These are phyloP conservation scores for Fusarium drepaniforme DNA, from an alignment of 2,329 filamentous ascomycete genomes.

Conservation along the genomic window DNA sequence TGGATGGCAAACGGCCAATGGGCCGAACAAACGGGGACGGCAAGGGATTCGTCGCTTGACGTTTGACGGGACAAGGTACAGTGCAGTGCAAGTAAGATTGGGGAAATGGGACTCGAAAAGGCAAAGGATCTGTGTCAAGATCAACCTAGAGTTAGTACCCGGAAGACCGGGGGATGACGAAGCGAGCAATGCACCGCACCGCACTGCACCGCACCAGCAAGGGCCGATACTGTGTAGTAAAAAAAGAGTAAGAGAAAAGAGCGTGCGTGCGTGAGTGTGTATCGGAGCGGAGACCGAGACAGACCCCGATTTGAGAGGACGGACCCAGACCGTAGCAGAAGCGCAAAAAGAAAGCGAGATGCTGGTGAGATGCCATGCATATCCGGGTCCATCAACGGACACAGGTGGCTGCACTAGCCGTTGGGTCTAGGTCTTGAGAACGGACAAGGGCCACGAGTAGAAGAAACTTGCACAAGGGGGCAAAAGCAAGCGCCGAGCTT, in stretches of 20 bases:
- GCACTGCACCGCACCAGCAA: conserved; percentile 7
- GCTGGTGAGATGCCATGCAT: conserved; percentile 48
- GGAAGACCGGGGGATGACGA: conserved; percentile 33
- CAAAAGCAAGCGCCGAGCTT: conserved; percentile 23
- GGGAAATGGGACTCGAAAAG: conserved; percentile 35
- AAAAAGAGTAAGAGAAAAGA: conserved; percentile 23
- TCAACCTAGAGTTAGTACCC: conserved; percentile 25
- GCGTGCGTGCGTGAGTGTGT: conserved; percentile 24
- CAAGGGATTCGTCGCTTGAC: conserved; percentile 12
- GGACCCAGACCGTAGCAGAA: conserved; percentile 35
- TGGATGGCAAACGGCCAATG: conserved; percentile 25
- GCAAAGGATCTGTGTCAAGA: conserved; percentile 40
- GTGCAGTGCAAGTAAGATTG: conserved; percentile 20
- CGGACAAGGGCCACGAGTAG: conserved; percentile 35
- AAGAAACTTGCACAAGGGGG: conserved; percentile 37
- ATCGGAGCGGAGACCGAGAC: conserved; percentile 36
- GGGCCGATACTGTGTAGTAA: background rate
- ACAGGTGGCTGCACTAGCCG: conserved; percentile 49
- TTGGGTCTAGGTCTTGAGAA: conserved; percentile 37
- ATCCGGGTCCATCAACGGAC: conserved; percentile 44
- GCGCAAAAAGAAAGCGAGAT: conserved; percentile 30
- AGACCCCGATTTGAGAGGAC: conserved; percentile 35
- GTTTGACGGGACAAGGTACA: conserved; percentile 21
- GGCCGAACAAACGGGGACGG: conserved; percentile 23
- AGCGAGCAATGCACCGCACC: conserved; percentile 10